phyloP scores from a whole-genome alignment of 1,284 basidiomycete species.

The Rhodofomes roseus region DNA sequence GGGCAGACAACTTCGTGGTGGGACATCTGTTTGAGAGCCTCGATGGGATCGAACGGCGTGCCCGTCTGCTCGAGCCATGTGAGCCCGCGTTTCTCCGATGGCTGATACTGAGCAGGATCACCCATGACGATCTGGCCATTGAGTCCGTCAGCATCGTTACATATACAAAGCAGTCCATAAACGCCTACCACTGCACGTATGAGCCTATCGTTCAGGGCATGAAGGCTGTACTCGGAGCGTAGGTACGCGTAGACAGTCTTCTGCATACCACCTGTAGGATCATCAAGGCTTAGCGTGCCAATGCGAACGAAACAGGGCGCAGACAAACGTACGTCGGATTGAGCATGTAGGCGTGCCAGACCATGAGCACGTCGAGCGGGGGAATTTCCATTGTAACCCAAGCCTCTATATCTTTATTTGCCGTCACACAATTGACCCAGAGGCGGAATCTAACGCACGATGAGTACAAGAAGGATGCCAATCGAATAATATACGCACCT shows the following conservation, averaged over 20 bases:
- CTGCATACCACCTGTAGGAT: slow-evolving; percentile 36
- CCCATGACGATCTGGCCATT: slow-evolving; percentile 6
- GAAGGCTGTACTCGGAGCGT: slow-evolving; percentile 21
- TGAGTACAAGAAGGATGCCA: neutral
- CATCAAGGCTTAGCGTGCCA: neutral
- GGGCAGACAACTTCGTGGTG: slow-evolving; percentile 32
- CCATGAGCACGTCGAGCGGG: slow-evolving; percentile 45
- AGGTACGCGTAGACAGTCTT: slow-evolving; percentile 34
- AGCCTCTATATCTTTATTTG: slow-evolving; percentile 14
- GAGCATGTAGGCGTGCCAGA: slow-evolving; percentile 49
- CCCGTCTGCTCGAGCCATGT: slow-evolving; percentile 28
- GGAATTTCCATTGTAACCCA: slow-evolving; percentile 32
- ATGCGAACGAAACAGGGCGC: neutral
- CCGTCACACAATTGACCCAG: slow-evolving; percentile 25
- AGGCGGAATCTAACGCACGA: slow-evolving; percentile 28
- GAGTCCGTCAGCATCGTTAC: neutral
- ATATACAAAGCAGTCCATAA: neutral
- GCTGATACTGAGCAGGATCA: slow-evolving; percentile 16
- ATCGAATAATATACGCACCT: slow-evolving; percentile 2
- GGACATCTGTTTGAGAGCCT: slow-evolving; percentile 20
- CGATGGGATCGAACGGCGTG: slow-evolving; percentile 33
- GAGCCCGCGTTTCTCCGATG: slow-evolving; percentile 16
- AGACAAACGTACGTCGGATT: slow-evolving; percentile 35
- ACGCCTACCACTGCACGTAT: slow-evolving; percentile 25
- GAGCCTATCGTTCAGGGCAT: slow-evolving; percentile 20